These are phyloP conservation scores for Capsella bursapastoris DNA, from an alignment of 345 rosid species.

Conservation along the genomic window DNA sequence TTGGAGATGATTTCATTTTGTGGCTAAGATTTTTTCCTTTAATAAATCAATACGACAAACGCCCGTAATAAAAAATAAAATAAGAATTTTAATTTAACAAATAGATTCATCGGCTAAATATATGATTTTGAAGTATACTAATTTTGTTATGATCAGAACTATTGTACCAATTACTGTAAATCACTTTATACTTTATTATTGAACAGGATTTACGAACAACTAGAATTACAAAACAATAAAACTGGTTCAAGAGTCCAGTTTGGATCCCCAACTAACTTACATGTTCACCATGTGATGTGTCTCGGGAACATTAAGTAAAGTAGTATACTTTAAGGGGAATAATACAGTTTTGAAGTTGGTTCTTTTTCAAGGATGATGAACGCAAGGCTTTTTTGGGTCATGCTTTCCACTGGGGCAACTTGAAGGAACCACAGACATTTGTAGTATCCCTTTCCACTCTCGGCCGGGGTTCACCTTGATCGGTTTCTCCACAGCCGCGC, in stretches of 20 bases:
- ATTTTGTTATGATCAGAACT: not conserved
- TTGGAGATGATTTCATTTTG: conserved; percentile 29
- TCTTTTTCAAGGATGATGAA: conserved; percentile 10
- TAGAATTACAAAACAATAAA: conserved; percentile 19
- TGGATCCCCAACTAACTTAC: conserved; percentile 13
- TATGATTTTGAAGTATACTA: not conserved
- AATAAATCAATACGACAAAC: not conserved
- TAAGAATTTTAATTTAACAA: not conserved
- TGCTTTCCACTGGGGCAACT: conserved; percentile 76
- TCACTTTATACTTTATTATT: not conserved
- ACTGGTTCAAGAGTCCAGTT: conserved; percentile 8
- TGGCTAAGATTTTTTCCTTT: conserved; percentile 27
- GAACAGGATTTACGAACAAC: not conserved
- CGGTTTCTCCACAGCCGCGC: conserved; percentile 77
- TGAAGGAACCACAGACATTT: conserved; percentile 77
- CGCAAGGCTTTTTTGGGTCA: conserved; percentile 51
- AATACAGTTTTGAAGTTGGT: not conserved
- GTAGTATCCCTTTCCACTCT: conserved; percentile 89
- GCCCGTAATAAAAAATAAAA: not conserved
- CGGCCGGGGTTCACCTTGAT: conserved; percentile 80
- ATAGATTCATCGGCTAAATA: not conserved
- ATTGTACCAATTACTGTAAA: not conserved
- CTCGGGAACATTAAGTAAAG: not conserved
- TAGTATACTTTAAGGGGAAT: not conserved
- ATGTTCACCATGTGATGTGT: conserved; percentile 21